These are phyloP conservation scores for Neobulgaria alba DNA, from an alignment of 2,329 filamentous ascomycete genomes.

Conservation along the genomic window DNA sequence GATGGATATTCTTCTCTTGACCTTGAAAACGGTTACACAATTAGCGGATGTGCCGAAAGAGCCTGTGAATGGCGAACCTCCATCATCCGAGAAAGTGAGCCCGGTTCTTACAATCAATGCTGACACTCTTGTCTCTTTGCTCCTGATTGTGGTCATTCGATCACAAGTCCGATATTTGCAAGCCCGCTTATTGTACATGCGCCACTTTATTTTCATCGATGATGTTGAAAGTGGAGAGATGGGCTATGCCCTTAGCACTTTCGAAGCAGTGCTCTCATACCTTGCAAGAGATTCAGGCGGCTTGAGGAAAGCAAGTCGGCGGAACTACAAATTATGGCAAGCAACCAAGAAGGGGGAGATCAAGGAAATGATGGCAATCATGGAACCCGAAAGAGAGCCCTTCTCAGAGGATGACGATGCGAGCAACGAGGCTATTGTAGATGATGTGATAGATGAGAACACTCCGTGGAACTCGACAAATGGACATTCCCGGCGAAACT, in stretches of 20 bases:
- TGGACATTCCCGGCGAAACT: conserved; percentile 17
- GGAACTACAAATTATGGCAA: conserved; percentile 84
- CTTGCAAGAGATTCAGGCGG: conserved; percentile 73
- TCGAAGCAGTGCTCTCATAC: conserved; percentile 89
- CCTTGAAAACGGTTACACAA: conserved; percentile 71
- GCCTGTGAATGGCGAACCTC: conserved; percentile 20
- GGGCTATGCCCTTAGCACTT: conserved; percentile 91
- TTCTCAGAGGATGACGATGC: conserved; percentile 23
- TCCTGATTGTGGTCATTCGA: conserved; percentile 87
- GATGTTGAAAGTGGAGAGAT: conserved; percentile 95
- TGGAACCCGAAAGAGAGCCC: conserved; percentile 54
- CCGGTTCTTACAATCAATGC: conserved; percentile 60
- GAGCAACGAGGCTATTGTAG: conserved; percentile 32
- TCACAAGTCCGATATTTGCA: conserved; percentile 82
- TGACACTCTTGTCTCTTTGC: conserved; percentile 83
- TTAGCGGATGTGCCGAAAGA: conserved; percentile 43
- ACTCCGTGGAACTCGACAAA: conserved; percentile 24
- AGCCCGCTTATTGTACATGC: conserved; percentile 86
- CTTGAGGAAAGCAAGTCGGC: conserved; percentile 72
- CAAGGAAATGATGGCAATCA: conserved; percentile 63
- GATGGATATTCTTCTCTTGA: conserved; percentile 32
- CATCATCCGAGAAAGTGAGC: conserved; percentile 32
- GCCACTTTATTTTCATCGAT: conserved; percentile 95
- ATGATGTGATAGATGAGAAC: conserved; percentile 38
- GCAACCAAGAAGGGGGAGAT: conserved; percentile 72